A percentile compares a stretch with the other conserved stretches of the same genome.
phyloP scores from a whole-genome alignment of 305 asterid species.

The Fraxinus greggii region DNA sequence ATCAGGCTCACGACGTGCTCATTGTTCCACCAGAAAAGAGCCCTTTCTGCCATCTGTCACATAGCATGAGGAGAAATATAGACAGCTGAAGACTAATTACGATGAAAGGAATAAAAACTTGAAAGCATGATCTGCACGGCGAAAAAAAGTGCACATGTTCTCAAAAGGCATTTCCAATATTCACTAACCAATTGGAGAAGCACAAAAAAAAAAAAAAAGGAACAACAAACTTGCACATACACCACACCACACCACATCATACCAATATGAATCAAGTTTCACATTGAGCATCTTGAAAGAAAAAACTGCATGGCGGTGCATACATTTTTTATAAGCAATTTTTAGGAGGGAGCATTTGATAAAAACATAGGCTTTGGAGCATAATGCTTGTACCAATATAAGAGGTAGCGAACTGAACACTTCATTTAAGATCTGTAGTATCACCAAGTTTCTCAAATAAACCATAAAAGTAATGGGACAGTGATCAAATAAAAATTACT shows the following conservation, averaged over 20 bases:
- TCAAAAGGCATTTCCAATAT: not conserved
- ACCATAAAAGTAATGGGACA: not conserved
- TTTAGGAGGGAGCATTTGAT: not conserved
- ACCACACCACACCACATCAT: not conserved
- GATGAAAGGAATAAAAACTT: not conserved
- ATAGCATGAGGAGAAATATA: conserved; percentile 22
- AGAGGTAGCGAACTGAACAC: not conserved
- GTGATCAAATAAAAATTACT: not conserved
- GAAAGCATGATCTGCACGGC: not conserved
- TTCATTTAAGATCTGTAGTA: not conserved
- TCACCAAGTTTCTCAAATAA: not conserved
- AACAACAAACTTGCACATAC: not conserved
- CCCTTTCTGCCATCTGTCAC: conserved; percentile 86
- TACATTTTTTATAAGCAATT: not conserved
- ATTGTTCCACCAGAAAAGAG: conserved; percentile 96
- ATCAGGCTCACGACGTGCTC: conserved; percentile 84
- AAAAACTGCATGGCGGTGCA: not conserved
- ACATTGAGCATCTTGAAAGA: not conserved
- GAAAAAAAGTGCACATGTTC: not conserved
- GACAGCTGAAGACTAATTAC: conserved; percentile 7
- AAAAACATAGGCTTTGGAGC: not conserved
- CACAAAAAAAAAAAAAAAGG: not conserved
- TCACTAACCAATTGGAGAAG: not conserved
- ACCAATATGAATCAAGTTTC: not conserved
- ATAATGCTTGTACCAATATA: not conserved